Evolutionary conservation across 2,329 filamentous ascomycete genomes (phyloP), one percentile per base, ranked within the genome.

Genomic region (Arthroderma sp.): DNA sequence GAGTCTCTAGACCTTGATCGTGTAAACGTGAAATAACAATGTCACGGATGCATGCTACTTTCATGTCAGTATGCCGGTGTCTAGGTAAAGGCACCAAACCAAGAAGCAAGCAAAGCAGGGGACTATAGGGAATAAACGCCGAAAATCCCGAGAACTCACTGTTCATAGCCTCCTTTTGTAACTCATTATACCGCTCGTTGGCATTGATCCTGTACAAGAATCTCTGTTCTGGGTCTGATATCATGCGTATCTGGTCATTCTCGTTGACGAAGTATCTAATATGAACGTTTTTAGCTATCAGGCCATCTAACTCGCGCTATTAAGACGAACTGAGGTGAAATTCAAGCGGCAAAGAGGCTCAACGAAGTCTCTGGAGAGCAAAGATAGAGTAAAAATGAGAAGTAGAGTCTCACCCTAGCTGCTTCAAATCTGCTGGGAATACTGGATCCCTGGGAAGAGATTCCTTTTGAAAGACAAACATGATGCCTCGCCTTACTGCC

Each of bases 201-300:
- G 81, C 83, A 67, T 81, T 85, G 56, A 87, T 71, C 68, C 83
- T 85, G 76, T 80, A 95, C 63, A 87, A 80, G 75, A 88, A 95
- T 66, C 84, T 85, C 62, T 79, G 76, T 28, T 85, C 78, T 0
- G 86, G 83, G 37, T 88, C 74, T 21, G 79, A 74, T 56, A 87
- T 84, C 60, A 78, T 83, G 52, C 87, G 83, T 60, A 95, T 80
- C 65, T 91, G 82, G 63, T 91, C 88, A 0, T 83, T 71, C 0
- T 84, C 78, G 63, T 88, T 90, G 72, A 95, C 72, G 68, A 88
- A 91, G 71, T 90, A 94, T 44, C 88, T 91, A 59, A 56, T 35
- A 23, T 19, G 8, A 17, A 19, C 15, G 31, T 17, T 2, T 39
- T 25, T 52, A 39, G 25, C 49, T 33, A 47, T 54, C 25, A 35